Percentiles rank a stretch among this genome's conserved stretches.
phyloP scores from a whole-genome alignment of 1,284 basidiomycete genomes.

The Cutaneotrichosporon cutaneum region DNA sequence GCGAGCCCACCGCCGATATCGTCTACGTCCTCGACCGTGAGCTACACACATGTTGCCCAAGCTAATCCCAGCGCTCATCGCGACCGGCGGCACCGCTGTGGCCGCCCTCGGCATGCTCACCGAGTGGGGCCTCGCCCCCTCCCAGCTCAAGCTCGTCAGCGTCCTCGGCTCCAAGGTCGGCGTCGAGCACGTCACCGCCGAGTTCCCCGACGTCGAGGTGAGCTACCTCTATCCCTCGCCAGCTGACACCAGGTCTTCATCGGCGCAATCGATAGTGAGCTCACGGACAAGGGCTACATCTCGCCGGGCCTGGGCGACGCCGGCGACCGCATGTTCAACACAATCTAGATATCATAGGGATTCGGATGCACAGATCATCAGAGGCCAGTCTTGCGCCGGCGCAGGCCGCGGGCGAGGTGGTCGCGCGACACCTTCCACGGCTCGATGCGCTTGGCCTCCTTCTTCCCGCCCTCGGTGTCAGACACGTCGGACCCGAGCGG shows the following conservation, averaged over 20 bases:
- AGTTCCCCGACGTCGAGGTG: slow-evolving; percentile 79
- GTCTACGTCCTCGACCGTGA: slow-evolving; percentile 78
- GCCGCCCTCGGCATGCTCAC: slow-evolving; percentile 79
- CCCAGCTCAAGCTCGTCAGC: slow-evolving; percentile 74
- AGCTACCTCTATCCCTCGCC: slow-evolving; percentile 16
- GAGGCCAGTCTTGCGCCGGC: slow-evolving; percentile 2
- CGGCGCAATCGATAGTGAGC: slow-evolving; percentile 69
- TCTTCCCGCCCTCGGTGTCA: background rate
- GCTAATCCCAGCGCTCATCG: slow-evolving; percentile 64
- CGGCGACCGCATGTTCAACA: slow-evolving; percentile 44
- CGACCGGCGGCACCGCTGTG: slow-evolving; percentile 88
- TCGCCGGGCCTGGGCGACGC: slow-evolving; percentile 85
- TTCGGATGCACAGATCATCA: background rate
- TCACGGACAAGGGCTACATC: slow-evolving; percentile 74
- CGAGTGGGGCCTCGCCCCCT: slow-evolving; percentile 74
- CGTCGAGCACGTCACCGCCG: slow-evolving; percentile 63
- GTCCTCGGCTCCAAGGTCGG: slow-evolving; percentile 78
- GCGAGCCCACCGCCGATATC: slow-evolving; percentile 70
- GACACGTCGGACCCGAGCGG: slow-evolving; percentile 2
- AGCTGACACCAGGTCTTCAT: slow-evolving; percentile 67
- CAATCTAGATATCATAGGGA: background rate
- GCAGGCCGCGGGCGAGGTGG: background rate
- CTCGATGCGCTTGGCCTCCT: background rate
- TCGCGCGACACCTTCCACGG: background rate
- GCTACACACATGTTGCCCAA: slow-evolving; percentile 5